Evolutionary conservation across 176 grass and related monocot genomes (phyloP).

Genomic region (Metroxylon sagu): DNA sequence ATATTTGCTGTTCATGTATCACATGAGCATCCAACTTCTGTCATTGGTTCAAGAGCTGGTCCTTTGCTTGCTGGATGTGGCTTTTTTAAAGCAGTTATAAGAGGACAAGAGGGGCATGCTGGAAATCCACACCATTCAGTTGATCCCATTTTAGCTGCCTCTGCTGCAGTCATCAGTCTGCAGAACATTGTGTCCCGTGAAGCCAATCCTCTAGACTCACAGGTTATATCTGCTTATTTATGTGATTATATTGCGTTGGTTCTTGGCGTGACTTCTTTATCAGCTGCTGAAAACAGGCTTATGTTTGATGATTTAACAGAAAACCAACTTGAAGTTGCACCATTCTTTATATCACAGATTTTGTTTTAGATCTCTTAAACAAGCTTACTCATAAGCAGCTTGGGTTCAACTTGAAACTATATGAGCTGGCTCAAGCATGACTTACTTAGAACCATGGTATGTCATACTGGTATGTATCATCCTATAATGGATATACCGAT

Average conservation of each 20-base stretch:
- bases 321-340: too few species aligned
- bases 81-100: slow-evolving; percentile 75
- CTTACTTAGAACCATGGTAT: too few species aligned
- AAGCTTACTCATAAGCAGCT: too few species aligned
- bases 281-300: too few species aligned
- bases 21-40: slow-evolving; percentile 50
- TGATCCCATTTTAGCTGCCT: slow-evolving; percentile 53
- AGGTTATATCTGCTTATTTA: slow-evolving; percentile 16
- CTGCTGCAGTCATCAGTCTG: slow-evolving; percentile 59
- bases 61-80: slow-evolving; percentile 88
- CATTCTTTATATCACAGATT: too few species aligned
- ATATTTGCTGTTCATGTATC: slow-evolving; percentile 96
- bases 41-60: slow-evolving; percentile 62
- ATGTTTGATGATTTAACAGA: too few species aligned
- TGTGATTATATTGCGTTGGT: neutral
- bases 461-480: too few species aligned
- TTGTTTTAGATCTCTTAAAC: too few species aligned
- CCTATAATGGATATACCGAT: too few species aligned
- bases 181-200: slow-evolving; percentile 87
- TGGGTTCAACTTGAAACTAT: too few species aligned
- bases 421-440: too few species aligned
- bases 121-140: slow-evolving; percentile 3
- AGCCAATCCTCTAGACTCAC: slow-evolving; percentile 76
- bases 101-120: neutral
- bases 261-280: neutral